A percentile compares a stretch with the other conserved stretches of the same genome.
Evolutionary conservation across 768 basidiomycete species (phyloP).

Genomic region (Naganishia onofrii): DNA sequence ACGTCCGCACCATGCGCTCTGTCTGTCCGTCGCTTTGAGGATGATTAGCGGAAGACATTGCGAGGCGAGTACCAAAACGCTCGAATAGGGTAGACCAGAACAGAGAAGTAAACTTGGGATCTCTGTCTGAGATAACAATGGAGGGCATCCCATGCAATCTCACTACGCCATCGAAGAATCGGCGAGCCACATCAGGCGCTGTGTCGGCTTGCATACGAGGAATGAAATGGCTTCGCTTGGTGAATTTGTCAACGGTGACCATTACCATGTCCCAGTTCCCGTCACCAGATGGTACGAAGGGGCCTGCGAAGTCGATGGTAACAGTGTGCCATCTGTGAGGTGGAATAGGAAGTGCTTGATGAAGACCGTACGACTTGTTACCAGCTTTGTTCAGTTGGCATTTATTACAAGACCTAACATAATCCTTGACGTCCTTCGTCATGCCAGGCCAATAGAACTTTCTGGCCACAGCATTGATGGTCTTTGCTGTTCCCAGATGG

Average conservation of each 20-base stretch:
- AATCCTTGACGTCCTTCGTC: slow-evolving; percentile 9
- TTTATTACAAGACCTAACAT: background rate
- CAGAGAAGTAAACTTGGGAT: slow-evolving; percentile 54
- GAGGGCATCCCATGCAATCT: slow-evolving; percentile 50
- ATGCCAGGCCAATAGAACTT: slow-evolving; percentile 20
- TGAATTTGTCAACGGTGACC: slow-evolving; percentile 51
- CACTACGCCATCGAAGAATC: slow-evolving; percentile 18
- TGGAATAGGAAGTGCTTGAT: slow-evolving; percentile 12
- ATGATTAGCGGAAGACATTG: slow-evolving; percentile 55
- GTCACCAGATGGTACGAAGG: background rate
- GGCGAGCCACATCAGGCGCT: slow-evolving; percentile 41
- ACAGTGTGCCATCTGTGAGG: slow-evolving; percentile 23
- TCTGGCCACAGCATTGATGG: background rate
- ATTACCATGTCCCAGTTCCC: background rate
- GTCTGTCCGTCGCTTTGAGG: slow-evolving; percentile 49
- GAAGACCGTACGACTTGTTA: background rate
- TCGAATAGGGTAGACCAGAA: slow-evolving; percentile 55
- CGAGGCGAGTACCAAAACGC: slow-evolving; percentile 45
- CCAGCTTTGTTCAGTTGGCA: slow-evolving; percentile 1
- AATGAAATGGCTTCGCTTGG: slow-evolving; percentile 55
- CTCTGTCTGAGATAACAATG: slow-evolving; percentile 55
- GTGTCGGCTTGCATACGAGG: slow-evolving; percentile 46
- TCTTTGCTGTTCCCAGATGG: too few species aligned
- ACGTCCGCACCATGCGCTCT: slow-evolving; percentile 35
- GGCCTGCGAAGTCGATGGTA: slow-evolving; percentile 22